Conservation (phyloP, 371 early-diverging fungal species). For the Mortierella sp. region DNA sequence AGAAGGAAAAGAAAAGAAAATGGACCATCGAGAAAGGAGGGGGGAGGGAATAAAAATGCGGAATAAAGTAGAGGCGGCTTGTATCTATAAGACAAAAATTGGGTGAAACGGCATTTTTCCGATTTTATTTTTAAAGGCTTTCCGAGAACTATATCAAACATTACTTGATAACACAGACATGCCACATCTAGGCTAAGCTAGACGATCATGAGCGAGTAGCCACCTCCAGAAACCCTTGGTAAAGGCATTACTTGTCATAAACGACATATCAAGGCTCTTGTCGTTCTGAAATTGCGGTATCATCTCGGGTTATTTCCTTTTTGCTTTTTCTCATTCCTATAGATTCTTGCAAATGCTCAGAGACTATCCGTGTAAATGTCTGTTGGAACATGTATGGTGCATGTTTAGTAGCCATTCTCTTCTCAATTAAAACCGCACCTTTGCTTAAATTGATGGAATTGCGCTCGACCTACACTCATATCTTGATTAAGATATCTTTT, state of each 20-base stretch:
- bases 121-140: background rate
- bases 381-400: background rate
- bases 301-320: background rate
- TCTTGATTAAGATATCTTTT: slow-evolving; percentile 44
- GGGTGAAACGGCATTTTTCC: background rate
- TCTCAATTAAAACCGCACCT: too few relatives aligned
- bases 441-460: too few relatives aligned
- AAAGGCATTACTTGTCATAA: background rate
- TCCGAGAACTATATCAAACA: background rate
- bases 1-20: background rate
- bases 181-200: too few relatives aligned
- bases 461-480: slow-evolving; percentile 21
- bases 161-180: too few relatives aligned
- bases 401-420: too few relatives aligned
- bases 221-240: too few relatives aligned
- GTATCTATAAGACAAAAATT: background rate
- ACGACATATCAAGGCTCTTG: background rate
- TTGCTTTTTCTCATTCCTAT: slow-evolving; percentile 23
- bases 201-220: background rate
- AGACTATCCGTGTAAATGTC: slow-evolving; percentile 32
- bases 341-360: slow-evolving; percentile 40
- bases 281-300: background rate
- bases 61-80: background rate
- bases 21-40: background rate
- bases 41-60: background rate